Evolutionary conservation across 345 rosid species (phyloP), one percentile per base, ranked within the genome.

Genomic region (Brassica rapa): DNA sequence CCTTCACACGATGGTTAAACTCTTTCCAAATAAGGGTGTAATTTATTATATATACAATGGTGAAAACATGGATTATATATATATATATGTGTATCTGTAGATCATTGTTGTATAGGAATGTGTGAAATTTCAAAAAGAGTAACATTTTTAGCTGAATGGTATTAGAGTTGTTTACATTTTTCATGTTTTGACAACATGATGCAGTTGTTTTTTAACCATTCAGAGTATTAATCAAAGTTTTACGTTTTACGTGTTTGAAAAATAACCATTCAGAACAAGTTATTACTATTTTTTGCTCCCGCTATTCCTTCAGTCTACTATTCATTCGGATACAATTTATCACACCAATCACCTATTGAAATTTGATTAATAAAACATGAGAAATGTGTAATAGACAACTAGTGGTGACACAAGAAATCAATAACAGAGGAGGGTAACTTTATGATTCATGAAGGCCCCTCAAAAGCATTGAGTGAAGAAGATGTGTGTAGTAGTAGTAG

Each of bases 151-250:
- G 6, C 25, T 23, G 56, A 15, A 62, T 62, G 75, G 64, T 70
- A 51, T 23, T 43, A 0, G 15, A 64, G 5, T 51, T 62, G 64
- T 77, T 70, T 8, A 35, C 64, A 33, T 77, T 62, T n/a, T 62
- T 46, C 55, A 32, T 53, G 59, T 3, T 9, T 1, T 8, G 10
- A 66, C 60, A 69, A 46, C 39, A 21, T 70, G 64, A 32, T 55
- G 8, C 6, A 4, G 30, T 2, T 76, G 37, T 66, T 76, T 68
- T 68, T 75, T 46, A 35, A 76, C 63, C 63, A 69, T 76, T 76
- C 74, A 41, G 15, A 2, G 12, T 9, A 15, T 56, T 6, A 4
- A 37, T 57, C 29, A 41, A 8, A 0, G 46, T 53, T 64, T 65
- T 30, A 73, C 8, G 57, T 75, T 66, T 66, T 1, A 37, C 41